These are phyloP conservation scores for Trypanosoma brucei DNA, from an alignment of 208 protist genomes.

Conservation along the genomic window DNA sequence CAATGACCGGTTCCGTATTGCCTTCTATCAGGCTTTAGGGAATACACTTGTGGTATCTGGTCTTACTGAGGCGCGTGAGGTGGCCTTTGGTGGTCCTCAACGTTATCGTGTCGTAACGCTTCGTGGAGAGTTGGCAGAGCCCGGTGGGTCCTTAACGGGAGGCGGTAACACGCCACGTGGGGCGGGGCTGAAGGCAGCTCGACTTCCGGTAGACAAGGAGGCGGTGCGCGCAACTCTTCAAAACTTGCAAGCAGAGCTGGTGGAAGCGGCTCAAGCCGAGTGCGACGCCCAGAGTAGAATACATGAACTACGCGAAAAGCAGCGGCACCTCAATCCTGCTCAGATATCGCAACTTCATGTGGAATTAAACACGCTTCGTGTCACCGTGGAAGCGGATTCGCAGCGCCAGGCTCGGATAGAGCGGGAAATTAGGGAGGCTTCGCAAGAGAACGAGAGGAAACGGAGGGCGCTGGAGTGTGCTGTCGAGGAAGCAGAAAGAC, in stretches of 20 bases:
- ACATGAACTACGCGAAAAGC: slow-evolving; percentile 59
- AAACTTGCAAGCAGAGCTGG: slow-evolving; percentile 65
- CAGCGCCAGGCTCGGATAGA: slow-evolving; percentile 33
- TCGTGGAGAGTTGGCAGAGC: slow-evolving; percentile 96
- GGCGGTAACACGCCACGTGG: slow-evolving; percentile 90
- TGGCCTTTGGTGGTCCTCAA: slow-evolving; percentile 70
- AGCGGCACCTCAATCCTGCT: slow-evolving; percentile 43
- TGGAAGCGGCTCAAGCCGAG: slow-evolving; percentile 72
- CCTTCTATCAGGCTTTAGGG: slow-evolving; percentile 96
- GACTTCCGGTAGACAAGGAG: slow-evolving; percentile 73
- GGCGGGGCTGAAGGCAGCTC: slow-evolving; percentile 76
- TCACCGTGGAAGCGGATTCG: slow-evolving; percentile 38
- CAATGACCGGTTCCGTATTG: slow-evolving; percentile 82
- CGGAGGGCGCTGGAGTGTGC: slow-evolving; percentile 23
- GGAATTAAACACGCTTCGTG: slow-evolving; percentile 43
- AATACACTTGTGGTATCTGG: slow-evolving; percentile 96
- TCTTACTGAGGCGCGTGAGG: slow-evolving; percentile 85
- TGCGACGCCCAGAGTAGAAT: slow-evolving; percentile 52
- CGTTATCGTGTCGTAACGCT: slow-evolving; percentile 95
- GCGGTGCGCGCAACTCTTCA: slow-evolving; percentile 67
- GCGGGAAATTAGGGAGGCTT: slow-evolving; percentile 32
- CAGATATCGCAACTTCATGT: slow-evolving; percentile 43
- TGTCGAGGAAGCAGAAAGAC: slow-evolving; percentile 27
- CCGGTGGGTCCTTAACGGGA: slow-evolving; percentile 97
- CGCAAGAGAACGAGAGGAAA: slow-evolving; percentile 23